A percentile compares a stretch with the other conserved stretches of the same genome.
phyloP scores from a whole-genome alignment of 2,329 filamentous ascomycete genomes.

The Talaromyces sp. region DNA sequence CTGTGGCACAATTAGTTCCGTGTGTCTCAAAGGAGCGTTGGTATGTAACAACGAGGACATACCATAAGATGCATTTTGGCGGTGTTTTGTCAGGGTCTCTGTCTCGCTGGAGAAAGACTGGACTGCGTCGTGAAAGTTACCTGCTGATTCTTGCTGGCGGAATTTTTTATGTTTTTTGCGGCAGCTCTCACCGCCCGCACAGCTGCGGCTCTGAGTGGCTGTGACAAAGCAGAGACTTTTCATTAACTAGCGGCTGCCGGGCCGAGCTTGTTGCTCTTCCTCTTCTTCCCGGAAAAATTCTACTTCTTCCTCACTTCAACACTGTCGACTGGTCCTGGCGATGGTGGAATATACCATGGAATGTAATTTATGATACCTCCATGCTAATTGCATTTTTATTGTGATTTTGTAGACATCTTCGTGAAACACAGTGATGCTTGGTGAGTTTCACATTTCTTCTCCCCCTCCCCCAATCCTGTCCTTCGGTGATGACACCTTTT shows the following conservation, averaged over 20 bases:
- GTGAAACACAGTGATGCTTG: neutral
- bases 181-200: constrained; percentile 9
- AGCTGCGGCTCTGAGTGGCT: neutral
- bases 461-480: neutral
- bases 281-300: neutral
- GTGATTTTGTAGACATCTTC: constrained; percentile 1
- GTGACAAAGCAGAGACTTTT: neutral
- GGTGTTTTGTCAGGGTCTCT: constrained; percentile 1
- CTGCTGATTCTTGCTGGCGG: too few relatives aligned
- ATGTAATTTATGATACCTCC: neutral
- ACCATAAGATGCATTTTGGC: constrained; percentile 39
- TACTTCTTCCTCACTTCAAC: neutral
- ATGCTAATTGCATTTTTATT: neutral
- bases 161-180: constrained; percentile 9
- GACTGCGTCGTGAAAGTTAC: neutral
- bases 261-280: neutral
- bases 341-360: neutral
- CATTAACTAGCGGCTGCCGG: neutral
- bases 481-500: constrained; percentile 44
- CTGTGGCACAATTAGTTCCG: constrained; percentile 32
- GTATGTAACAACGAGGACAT: constrained; percentile 9
- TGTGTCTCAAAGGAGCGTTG: neutral
- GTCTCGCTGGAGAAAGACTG: neutral
- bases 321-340: neutral
- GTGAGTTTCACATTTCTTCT: constrained; percentile 19